phyloP scores from a whole-genome alignment of 2,329 filamentous ascomycete genomes.

The Peltaster fructicola region DNA sequence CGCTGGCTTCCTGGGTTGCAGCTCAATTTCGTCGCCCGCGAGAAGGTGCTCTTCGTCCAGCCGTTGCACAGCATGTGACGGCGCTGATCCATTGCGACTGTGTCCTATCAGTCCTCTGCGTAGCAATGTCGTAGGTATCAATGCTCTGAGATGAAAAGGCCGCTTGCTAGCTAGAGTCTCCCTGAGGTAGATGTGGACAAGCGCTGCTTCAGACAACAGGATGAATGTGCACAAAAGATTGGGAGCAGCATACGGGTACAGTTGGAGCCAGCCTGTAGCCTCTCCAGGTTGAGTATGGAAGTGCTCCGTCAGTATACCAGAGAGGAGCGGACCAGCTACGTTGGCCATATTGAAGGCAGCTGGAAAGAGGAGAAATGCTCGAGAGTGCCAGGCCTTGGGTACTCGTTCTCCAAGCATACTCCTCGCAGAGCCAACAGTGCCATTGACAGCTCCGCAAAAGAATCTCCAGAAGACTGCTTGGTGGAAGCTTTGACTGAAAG shows the following conservation, averaged over 20 bases:
- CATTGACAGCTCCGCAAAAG: slow-evolving; percentile 24
- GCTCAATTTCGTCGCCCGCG: too few relatives aligned
- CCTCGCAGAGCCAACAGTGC: slow-evolving; percentile 23
- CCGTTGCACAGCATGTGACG: too few relatives aligned
- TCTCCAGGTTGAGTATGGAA: slow-evolving; percentile 38
- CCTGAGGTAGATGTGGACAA: slow-evolving; percentile 42
- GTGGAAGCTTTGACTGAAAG: slow-evolving; percentile 20
- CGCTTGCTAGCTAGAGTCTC: slow-evolving; percentile 28
- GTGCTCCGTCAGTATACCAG: slow-evolving; percentile 46
- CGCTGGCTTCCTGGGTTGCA: too few relatives aligned
- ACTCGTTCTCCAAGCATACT: slow-evolving; percentile 26
- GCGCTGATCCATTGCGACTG: too few relatives aligned
- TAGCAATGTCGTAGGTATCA: too few relatives aligned
- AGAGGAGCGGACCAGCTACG: slow-evolving; percentile 32
- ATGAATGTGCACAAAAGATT: slow-evolving; percentile 43
- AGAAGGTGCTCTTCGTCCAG: too few relatives aligned
- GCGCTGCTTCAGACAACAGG: slow-evolving; percentile 33
- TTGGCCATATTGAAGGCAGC: slow-evolving; percentile 26
- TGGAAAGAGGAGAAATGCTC: slow-evolving; percentile 23
- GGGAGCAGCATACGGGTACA: slow-evolving; percentile 45
- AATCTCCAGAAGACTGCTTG: slow-evolving; percentile 26
- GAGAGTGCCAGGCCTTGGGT: slow-evolving; percentile 23
- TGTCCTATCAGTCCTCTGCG: too few relatives aligned
- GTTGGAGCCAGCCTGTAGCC: slow-evolving; percentile 39
- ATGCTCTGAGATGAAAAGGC: slow-evolving; percentile 10